phyloP scores from a whole-genome alignment of 768 basidiomycete genomes.

The Lactifluus pinguis region DNA sequence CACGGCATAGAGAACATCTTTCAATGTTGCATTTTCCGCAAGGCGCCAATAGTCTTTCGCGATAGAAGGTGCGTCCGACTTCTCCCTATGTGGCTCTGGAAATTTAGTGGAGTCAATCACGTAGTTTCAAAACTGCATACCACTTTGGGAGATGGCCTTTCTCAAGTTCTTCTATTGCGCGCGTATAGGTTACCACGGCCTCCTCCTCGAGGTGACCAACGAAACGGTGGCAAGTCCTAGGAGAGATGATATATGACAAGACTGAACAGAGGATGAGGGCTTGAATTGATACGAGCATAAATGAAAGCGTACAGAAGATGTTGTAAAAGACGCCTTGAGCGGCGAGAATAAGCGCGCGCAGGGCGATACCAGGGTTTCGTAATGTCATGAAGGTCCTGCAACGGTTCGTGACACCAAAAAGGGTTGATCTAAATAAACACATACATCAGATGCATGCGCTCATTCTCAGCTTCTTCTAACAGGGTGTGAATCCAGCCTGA shows the following conservation, averaged over 20 bases:
- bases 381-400: conserved; percentile 92
- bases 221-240: conserved; percentile 77
- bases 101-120: background rate
- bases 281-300: background rate
- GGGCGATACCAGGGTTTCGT: conserved; percentile 66
- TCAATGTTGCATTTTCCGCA: conserved; percentile 56
- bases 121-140: conserved; percentile 28
- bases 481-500: conserved; percentile 86
- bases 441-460: conserved; percentile 91
- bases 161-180: conserved; percentile 77
- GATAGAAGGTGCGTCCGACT: conserved; percentile 73
- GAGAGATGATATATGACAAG: conserved; percentile 69
- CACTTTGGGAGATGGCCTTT: conserved; percentile 75
- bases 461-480: conserved; percentile 92
- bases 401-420: conserved; percentile 13
- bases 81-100: conserved; percentile 35
- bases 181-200: conserved; percentile 86
- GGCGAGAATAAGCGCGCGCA: conserved; percentile 76
- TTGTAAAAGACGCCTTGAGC: conserved; percentile 92
- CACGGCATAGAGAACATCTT: conserved; percentile 87
- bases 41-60: conserved; percentile 96
- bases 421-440: conserved; percentile 16
- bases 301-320: conserved; percentile 56
- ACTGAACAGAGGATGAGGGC: conserved; percentile 32
- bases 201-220: conserved; percentile 93